Conservation (phyloP, 768 basidiomycete genomes). For the Lentinula aciculospora region DNA sequence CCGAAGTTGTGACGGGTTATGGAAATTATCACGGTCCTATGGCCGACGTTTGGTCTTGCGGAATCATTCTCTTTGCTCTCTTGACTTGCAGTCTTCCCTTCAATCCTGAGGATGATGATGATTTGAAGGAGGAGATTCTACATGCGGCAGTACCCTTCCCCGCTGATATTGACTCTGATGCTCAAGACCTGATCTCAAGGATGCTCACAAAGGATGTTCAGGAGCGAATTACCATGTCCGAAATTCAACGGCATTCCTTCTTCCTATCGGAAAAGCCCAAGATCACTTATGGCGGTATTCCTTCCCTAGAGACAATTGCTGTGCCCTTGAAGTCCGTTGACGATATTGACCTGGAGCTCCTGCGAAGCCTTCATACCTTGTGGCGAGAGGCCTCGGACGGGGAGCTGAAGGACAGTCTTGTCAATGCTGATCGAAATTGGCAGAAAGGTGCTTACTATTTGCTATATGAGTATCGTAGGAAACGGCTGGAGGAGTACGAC, state of each 20-base stretch:
- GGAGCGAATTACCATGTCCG: conserved; percentile 76
- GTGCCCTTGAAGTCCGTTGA: conserved; percentile 55
- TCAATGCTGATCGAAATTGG: conserved; percentile 70
- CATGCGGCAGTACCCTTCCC: conserved; percentile 73
- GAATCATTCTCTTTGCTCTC: conserved; percentile 89
- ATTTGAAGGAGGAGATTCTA: conserved; percentile 79
- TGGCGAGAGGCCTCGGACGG: conserved; percentile 80
- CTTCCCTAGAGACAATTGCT: conserved; percentile 62
- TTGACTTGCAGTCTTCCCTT: conserved; percentile 87
- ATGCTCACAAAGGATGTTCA: conserved; percentile 79
- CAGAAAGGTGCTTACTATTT: conserved; percentile 95
- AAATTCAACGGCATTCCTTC: conserved; percentile 80
- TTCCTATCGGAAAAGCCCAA: conserved; percentile 52
- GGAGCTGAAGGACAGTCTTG: conserved; percentile 66
- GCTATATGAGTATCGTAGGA: conserved; percentile 77
- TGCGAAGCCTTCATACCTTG: conserved; percentile 85
- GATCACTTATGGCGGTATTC: conserved; percentile 35
- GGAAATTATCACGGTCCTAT: conserved; percentile 76
- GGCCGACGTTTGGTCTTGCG: conserved; percentile 98
- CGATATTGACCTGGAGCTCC: conserved; percentile 84
- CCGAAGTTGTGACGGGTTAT: conserved; percentile 81
- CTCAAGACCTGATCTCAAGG: conserved; percentile 68
- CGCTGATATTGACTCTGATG: conserved; percentile 55
- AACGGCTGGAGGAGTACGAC: conserved; percentile 67
- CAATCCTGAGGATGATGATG: conserved; percentile 78